Evolutionary conservation across 768 basidiomycete genomes (phyloP), one percentile per base, ranked within the genome.

Genomic region (Kondoa subrosea): DNA sequence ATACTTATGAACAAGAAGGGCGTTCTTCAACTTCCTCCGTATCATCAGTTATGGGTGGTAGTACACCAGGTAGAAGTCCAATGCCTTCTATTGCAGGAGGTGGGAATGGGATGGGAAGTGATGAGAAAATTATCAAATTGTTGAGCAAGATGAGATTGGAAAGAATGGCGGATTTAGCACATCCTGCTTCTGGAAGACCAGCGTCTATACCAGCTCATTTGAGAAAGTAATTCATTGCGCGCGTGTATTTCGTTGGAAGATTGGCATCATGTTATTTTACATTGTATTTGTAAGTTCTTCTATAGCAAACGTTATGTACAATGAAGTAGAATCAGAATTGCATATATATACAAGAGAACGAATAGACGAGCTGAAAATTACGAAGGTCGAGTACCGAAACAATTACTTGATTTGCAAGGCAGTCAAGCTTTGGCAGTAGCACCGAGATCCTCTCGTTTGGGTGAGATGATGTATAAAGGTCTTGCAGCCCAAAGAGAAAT

Each of bases 1-100:
- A 89, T 69, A 84, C 86, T 57, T 78, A 78, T 2, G 74, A 80
- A 12, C 34, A 68, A 34, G 30, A 63, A 27, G 62, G 62, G 2
- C 60, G 33, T 3, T 27, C 56, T 56, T 3, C 67, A 14, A 17
- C 31, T 29, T 64, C 66, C 3, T 26, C 59, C 4, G 27, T 27
- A 2, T 30, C 30, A 16, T 14, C 3, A n/a, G 64, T 40, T 16
- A 62, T 31, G 67, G 26, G 15, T 56, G 34, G 68, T 58, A 59
- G 34, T 14, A 56, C 58, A 26, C 56, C 32, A 66, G 17, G 21
- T 29, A 34, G 56, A 57, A 8, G 12, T 8, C 40, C 40, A 8
- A 50, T 50, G 40, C 40, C 40, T 50, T 56, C 64, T 56, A 32
- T 14, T 65, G 2, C 33, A 3, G 64, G 64, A 17, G 34, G 64